A percentile compares a stretch with the other conserved stretches of the same genome.
Conservation (phyloP, 352 stramenopile genomes). For the Globisporangium paddicum region DNA sequence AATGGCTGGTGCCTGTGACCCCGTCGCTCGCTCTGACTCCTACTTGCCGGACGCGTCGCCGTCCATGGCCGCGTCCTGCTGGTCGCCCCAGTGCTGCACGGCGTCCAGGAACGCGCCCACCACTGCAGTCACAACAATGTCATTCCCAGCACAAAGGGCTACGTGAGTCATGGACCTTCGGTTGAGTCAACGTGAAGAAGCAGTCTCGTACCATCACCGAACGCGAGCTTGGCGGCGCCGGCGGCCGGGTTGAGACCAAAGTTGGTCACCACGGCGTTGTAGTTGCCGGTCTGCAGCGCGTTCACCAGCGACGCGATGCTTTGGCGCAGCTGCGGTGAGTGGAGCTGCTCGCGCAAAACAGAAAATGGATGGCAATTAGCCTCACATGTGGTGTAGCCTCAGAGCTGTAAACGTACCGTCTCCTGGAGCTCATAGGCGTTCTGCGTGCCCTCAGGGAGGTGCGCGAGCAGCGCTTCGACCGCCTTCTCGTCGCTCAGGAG, state of each 20-base stretch:
- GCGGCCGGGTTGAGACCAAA: constrained; percentile 83
- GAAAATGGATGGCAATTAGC: background rate
- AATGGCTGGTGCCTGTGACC: background rate
- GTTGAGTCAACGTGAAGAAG: background rate
- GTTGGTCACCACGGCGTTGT: constrained; percentile 87
- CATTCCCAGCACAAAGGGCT: no score
- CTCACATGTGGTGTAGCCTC: no score
- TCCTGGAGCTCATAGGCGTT: constrained; percentile 66
- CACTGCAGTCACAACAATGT: constrained; percentile 24
- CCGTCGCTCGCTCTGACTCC: background rate
- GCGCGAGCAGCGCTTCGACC: constrained; percentile 50
- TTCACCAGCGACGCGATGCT: constrained; percentile 80
- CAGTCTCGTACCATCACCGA: constrained; percentile 77
- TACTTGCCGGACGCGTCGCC: constrained; percentile 8
- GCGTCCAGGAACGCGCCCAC: constrained; percentile 73
- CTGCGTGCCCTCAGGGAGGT: constrained; percentile 81
- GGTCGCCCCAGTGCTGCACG: constrained; percentile 73
- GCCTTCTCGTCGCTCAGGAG: constrained; percentile 63
- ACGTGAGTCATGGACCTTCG: no score
- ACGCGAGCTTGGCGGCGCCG: constrained; percentile 72
- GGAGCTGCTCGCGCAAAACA: constrained; percentile 28
- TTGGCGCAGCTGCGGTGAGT: constrained; percentile 86
- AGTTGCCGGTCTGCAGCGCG: constrained; percentile 88
- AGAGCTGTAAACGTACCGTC: constrained; percentile 31
- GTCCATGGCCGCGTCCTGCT: constrained; percentile 41